Percentiles rank a stretch among this genome's conserved stretches.
phyloP scores from a whole-genome alignment of 768 basidiomycete genomes.

The Crassisporium funariophilum region DNA sequence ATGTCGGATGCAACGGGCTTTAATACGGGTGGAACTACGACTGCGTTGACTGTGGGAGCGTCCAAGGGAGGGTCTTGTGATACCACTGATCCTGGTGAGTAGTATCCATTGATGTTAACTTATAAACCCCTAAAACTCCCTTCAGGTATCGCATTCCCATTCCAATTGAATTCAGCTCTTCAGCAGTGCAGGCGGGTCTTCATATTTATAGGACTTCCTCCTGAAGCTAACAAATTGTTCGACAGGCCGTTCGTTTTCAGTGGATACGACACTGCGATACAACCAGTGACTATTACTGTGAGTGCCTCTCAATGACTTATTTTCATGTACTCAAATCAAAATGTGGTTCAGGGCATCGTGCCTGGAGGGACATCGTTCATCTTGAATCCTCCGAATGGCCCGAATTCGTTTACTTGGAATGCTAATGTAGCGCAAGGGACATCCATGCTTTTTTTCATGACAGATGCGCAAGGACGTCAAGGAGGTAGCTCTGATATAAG shows the following conservation, averaged over 20 bases:
- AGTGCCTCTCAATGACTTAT: slow-evolving; percentile 13
- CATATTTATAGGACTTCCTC: slow-evolving; percentile 5
- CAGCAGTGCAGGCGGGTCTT: slow-evolving; percentile 60
- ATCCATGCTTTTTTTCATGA: slow-evolving; percentile 57
- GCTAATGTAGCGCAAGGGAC: slow-evolving; percentile 62
- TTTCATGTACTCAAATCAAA: background rate
- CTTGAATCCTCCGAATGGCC: slow-evolving; percentile 42
- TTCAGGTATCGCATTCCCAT: slow-evolving; percentile 45
- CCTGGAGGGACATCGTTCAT: slow-evolving; percentile 59
- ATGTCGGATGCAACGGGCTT: slow-evolving; percentile 79
- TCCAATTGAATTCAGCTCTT: slow-evolving; percentile 51
- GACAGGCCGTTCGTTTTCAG: slow-evolving; percentile 49
- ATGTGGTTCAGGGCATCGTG: slow-evolving; percentile 52
- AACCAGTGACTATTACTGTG: slow-evolving; percentile 60
- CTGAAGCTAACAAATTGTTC: slow-evolving; percentile 4
- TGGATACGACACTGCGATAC: slow-evolving; percentile 43
- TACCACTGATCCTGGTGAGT: slow-evolving; percentile 44
- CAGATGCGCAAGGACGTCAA: slow-evolving; percentile 47
- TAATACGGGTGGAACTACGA: slow-evolving; percentile 61
- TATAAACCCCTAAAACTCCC: slow-evolving; percentile 2
- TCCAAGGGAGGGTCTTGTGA: slow-evolving; percentile 55
- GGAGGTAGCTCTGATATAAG: slow-evolving; percentile 65
- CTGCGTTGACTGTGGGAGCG: slow-evolving; percentile 48
- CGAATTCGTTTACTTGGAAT: slow-evolving; percentile 51
- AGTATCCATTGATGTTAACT: background rate